phyloP scores from a whole-genome alignment of 169 alveolate species.

The Plasmodium knowlesi region DNA sequence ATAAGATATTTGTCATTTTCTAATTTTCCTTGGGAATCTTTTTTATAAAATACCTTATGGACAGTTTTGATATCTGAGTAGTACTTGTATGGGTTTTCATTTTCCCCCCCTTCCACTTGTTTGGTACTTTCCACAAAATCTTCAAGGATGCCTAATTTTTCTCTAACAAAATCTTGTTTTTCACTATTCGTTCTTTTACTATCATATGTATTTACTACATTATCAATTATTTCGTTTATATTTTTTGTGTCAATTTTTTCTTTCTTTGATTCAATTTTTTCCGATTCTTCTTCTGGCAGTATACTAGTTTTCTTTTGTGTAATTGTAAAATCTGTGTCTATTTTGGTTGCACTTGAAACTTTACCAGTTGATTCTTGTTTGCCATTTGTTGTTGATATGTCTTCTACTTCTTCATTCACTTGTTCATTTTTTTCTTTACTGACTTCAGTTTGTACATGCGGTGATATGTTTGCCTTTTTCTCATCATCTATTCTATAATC shows the following conservation, averaged over 20 bases:
- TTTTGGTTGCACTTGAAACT: neutral
- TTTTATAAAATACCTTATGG: constrained; percentile 41
- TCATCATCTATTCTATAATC: neutral
- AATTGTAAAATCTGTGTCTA: constrained; percentile 8
- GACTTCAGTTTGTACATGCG: neutral
- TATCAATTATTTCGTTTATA: constrained; percentile 22
- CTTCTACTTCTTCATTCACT: neutral
- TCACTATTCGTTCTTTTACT: neutral
- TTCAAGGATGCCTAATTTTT: constrained; percentile 27
- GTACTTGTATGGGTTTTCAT: constrained; percentile 30
- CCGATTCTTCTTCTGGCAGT: constrained; percentile 10
- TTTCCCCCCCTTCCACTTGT: neutral
- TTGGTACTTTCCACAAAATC: constrained; percentile 37
- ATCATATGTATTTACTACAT: constrained; percentile 5
- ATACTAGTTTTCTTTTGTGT: neutral
- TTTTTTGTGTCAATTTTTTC: neutral
- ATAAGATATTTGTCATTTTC: constrained; percentile 27
- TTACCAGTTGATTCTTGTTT: neutral
- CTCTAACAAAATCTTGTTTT: neutral
- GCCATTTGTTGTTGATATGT: neutral
- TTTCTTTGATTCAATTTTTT: neutral
- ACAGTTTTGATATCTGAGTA: constrained; percentile 39
- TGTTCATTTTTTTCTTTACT: neutral
- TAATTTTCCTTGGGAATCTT: constrained; percentile 9
- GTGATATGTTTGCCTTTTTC: neutral